Percentiles rank a stretch among this genome's conserved stretches.
These are phyloP conservation scores for Penicillium tannophilum DNA, from an alignment of 495 filamentous ascomycete species.

Conservation along the genomic window DNA sequence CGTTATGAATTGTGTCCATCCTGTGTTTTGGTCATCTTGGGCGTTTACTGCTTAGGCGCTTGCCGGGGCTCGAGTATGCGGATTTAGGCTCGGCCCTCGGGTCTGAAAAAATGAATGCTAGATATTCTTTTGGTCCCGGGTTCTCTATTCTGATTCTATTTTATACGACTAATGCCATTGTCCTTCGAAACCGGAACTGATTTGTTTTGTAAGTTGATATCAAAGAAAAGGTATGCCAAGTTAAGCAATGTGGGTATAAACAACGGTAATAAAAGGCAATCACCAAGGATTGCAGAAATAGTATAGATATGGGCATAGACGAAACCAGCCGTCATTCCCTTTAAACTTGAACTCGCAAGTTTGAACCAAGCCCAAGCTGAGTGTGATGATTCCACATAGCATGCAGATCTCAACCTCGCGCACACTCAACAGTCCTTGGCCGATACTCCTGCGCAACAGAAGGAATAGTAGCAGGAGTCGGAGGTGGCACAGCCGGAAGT, in stretches of 20 bases:
- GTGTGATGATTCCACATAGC: background rate
- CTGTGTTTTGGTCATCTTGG: conserved; percentile 14
- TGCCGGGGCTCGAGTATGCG: conserved; percentile 17
- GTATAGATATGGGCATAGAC: background rate
- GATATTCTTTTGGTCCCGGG: conserved; percentile 2
- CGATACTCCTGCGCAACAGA: conserved; percentile 15
- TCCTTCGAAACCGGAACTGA: background rate
- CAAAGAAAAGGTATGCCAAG: background rate
- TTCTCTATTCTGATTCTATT: background rate
- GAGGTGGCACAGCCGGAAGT: conserved; percentile 37
- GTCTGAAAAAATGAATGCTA: conserved; percentile 22
- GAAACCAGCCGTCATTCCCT: conserved; percentile 3
- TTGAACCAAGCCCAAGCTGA: background rate
- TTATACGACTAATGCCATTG: conserved; percentile 9
- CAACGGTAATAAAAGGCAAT: background rate
- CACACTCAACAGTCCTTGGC: conserved; percentile 20
- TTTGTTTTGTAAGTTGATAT: background rate
- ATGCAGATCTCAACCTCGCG: conserved; percentile 5
- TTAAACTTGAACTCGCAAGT: background rate
- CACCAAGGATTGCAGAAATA: background rate
- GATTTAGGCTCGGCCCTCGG: conserved; percentile 14
- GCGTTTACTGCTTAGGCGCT: conserved; percentile 24
- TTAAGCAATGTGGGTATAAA: background rate
- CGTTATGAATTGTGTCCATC: conserved; percentile 19
- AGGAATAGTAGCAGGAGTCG: conserved; percentile 12